Evolutionary conservation across 306 rosid species (phyloP).

Genomic region (Pterocarpus macrocarpus): DNA sequence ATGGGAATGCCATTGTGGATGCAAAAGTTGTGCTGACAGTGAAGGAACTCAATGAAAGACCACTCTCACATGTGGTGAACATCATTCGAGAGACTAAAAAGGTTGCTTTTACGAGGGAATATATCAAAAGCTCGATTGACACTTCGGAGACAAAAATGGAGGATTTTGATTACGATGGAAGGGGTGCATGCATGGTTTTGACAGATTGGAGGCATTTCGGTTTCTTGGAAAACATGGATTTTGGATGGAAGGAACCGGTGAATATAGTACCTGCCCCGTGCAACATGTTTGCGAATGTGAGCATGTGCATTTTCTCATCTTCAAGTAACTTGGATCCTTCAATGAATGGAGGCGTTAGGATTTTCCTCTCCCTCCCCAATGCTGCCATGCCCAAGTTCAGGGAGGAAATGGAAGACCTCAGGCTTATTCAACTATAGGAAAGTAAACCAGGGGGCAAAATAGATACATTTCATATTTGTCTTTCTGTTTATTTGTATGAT

Average conservation of each 20-base stretch:
- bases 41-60: slow-evolving; percentile 46
- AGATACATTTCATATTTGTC: too few relatives aligned
- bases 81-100: slow-evolving; percentile 42
- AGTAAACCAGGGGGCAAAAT: too few relatives aligned
- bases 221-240: slow-evolving; percentile 43
- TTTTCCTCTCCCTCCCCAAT: slow-evolving; percentile 38
- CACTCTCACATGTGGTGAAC: slow-evolving; percentile 48
- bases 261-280: slow-evolving; percentile 42
- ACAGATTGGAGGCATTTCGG: slow-evolving; percentile 57
- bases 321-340: slow-evolving; percentile 44
- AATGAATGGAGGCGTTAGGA: slow-evolving; percentile 48
- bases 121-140: not conserved
- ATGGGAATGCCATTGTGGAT: slow-evolving; percentile 49
- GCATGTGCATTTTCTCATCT: slow-evolving; percentile 44
- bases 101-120: slow-evolving; percentile 6
- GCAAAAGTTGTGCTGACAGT: slow-evolving; percentile 31
- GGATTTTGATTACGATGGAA: not conserved
- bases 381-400: slow-evolving; percentile 47
- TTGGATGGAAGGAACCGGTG: slow-evolving; percentile 47
- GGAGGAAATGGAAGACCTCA: slow-evolving; percentile 48
- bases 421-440: not conserved
- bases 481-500: too few relatives aligned
- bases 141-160: not conserved
- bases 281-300: slow-evolving; percentile 32
- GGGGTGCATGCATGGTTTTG: slow-evolving; percentile 34